These are phyloP conservation scores for Thraustochytrium sp. DNA, from an alignment of 352 stramenopile species.

Conservation along the genomic window DNA sequence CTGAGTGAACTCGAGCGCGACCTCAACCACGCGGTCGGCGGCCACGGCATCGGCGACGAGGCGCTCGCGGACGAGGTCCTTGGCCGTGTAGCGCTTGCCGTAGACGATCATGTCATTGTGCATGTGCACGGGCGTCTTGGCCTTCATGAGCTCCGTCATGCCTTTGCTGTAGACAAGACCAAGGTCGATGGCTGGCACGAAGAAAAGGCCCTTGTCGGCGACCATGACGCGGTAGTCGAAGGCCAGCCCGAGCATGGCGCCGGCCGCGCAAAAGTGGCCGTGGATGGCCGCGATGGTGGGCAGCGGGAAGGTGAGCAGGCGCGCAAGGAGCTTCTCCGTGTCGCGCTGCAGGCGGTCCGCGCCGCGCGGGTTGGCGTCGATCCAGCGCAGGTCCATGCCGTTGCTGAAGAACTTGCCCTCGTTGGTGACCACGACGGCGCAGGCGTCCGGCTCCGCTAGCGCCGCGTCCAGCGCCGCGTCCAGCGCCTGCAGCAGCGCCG, in stretches of 20 bases:
- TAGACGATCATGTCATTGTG: conserved; percentile 45
- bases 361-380: not conserved
- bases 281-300: conserved; percentile 40
- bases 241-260: conserved; percentile 36
- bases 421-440: conserved; percentile 26
- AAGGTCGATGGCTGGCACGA: conserved; percentile 37
- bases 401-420: conserved; percentile 44
- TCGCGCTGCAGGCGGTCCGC: conserved; percentile 20
- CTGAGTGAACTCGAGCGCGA: not conserved
- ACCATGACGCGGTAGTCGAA: conserved; percentile 45
- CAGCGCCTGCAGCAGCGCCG: not conserved
- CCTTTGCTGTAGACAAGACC: conserved; percentile 35
- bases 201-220: conserved; percentile 37
- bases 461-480: conserved; percentile 32
- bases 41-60: not conserved
- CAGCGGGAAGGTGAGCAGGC: conserved; percentile 32
- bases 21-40: not conserved
- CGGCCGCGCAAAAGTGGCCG: conserved; percentile 42
- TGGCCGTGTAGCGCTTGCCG: not conserved
- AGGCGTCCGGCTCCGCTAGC: not conserved
- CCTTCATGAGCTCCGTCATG: conserved; percentile 46
- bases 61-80: not conserved
- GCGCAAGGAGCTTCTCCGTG: conserved; percentile 19
- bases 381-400: conserved; percentile 44
- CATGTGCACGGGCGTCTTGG: conserved; percentile 42